Evolutionary conservation across 164 flowering plant species (phyloP).

Genomic region (Cinnamomum micranthum): DNA sequence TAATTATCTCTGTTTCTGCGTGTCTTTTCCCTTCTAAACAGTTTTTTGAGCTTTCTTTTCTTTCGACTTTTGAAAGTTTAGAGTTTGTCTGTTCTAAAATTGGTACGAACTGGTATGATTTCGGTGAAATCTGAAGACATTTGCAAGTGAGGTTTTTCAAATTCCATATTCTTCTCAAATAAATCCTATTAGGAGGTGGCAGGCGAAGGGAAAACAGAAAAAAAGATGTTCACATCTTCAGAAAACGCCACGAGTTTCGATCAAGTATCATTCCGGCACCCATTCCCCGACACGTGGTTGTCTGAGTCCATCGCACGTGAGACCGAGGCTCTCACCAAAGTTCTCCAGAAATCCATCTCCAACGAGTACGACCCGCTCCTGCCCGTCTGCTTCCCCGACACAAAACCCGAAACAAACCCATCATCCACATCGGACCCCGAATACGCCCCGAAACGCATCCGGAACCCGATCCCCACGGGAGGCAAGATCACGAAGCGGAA

Average conservation of each 20-base stretch:
- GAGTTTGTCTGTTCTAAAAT: no score
- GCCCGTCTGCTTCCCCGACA: neutral
- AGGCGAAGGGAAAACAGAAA: neutral
- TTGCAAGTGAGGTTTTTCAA: no score
- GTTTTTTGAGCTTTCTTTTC: no score
- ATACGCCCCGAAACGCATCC: conserved; percentile 4
- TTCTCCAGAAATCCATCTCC: conserved; percentile 54
- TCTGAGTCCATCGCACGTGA: conserved; percentile 57
- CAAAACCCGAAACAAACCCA: conserved; percentile 8
- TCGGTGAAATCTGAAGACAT: no score
- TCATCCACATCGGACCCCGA: conserved; percentile 5
- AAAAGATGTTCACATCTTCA: conserved; percentile 42
- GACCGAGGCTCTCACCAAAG: conserved; percentile 61
- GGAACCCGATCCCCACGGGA: conserved; percentile 8
- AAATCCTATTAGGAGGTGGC: neutral
- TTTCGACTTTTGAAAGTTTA: no score
- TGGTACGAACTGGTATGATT: no score
- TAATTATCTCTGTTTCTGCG: no score
- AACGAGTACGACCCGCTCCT: neutral
- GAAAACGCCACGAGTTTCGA: conserved; percentile 50
- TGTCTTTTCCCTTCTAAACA: no score
- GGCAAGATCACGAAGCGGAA: conserved; percentile 67
- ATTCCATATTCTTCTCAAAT: neutral
- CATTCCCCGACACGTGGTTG: conserved; percentile 52
- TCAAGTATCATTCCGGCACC: conserved; percentile 39